Evolutionary conservation across 208 protist species (phyloP).

Genomic region (Crithidia mellificae): DNA sequence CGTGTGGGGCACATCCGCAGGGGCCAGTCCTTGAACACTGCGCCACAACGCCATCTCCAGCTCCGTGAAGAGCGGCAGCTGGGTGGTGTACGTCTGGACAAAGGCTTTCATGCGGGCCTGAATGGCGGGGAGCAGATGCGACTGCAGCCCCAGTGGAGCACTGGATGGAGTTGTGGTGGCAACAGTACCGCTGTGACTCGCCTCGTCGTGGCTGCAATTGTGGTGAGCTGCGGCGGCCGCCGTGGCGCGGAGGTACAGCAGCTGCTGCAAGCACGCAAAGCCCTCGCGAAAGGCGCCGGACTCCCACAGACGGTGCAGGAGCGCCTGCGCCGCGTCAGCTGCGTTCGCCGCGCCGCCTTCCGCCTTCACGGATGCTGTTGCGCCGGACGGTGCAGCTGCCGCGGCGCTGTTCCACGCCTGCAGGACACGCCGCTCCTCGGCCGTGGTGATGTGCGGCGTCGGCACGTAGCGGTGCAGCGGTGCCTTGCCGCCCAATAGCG

Average conservation of each 20-base stretch:
- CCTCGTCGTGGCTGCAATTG: neutral
- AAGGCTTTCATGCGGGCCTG: constrained; percentile 45
- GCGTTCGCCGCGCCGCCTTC: constrained; percentile 12
- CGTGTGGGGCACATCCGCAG: constrained; percentile 10
- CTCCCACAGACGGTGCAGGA: constrained; percentile 64
- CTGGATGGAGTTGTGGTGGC: constrained; percentile 4
- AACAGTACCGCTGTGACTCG: neutral
- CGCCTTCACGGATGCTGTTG: constrained; percentile 15
- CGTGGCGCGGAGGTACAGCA: constrained; percentile 39
- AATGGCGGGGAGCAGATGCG: constrained; percentile 31
- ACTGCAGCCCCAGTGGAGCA: neutral
- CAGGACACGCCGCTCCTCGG: constrained; percentile 69
- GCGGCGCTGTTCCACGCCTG: constrained; percentile 31
- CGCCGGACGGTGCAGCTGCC: constrained; percentile 1
- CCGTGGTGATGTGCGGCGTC: constrained; percentile 67
- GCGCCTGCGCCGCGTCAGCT: neutral
- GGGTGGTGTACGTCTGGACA: constrained; percentile 56
- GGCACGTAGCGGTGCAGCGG: constrained; percentile 51
- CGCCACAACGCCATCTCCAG: constrained; percentile 71
- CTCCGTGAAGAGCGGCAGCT: constrained; percentile 51
- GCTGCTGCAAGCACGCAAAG: constrained; percentile 60
- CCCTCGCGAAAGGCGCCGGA: constrained; percentile 74
- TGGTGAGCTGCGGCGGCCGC: constrained; percentile 11
- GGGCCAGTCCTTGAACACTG: constrained; percentile 37
- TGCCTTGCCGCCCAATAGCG: constrained; percentile 43